A percentile compares a stretch with the other conserved stretches of the same genome.
phyloP scores from a whole-genome alignment of 1,139 yeast genomes.

The Suhomyces maxii region DNA sequence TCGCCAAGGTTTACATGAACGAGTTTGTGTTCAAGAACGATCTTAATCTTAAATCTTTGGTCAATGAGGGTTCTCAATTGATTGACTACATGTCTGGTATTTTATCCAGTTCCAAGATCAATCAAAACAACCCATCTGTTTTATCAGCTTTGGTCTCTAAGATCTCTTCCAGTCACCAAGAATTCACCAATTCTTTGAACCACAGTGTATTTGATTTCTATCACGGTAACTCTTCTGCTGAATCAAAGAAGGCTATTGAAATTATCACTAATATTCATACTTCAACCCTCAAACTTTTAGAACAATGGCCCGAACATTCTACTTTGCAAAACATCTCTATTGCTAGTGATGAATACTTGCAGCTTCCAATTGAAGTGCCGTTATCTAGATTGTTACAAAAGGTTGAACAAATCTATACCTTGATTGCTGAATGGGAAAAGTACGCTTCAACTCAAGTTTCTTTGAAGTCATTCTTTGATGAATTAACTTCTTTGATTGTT shows the following conservation, averaged over 20 bases:
- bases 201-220: constrained; percentile 57
- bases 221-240: constrained; percentile 60
- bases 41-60: constrained; percentile 26
- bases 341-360: constrained; percentile 67
- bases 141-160: constrained; percentile 46
- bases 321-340: constrained; percentile 68
- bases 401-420: constrained; percentile 81
- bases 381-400: constrained; percentile 77
- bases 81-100: constrained; percentile 22
- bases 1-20: constrained; percentile 32
- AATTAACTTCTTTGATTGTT: constrained; percentile 68
- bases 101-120: constrained; percentile 21
- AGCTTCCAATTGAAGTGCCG: constrained; percentile 66
- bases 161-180: constrained; percentile 29
- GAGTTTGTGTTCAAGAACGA: constrained; percentile 24
- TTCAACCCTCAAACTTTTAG: constrained; percentile 50
- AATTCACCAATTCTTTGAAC: constrained; percentile 16
- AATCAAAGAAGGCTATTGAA: constrained; percentile 58
- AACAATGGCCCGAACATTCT: constrained; percentile 95
- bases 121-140: constrained; percentile 31
- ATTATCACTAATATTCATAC: constrained; percentile 51
- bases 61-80: constrained; percentile 46
- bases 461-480: constrained; percentile 53
- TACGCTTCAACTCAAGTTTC: constrained; percentile 83
- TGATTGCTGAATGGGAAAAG: constrained; percentile 89